These are phyloP conservation scores for Simmondsia chinensis DNA, from an alignment of 148 eudicot genomes.

Conservation along the genomic window DNA sequence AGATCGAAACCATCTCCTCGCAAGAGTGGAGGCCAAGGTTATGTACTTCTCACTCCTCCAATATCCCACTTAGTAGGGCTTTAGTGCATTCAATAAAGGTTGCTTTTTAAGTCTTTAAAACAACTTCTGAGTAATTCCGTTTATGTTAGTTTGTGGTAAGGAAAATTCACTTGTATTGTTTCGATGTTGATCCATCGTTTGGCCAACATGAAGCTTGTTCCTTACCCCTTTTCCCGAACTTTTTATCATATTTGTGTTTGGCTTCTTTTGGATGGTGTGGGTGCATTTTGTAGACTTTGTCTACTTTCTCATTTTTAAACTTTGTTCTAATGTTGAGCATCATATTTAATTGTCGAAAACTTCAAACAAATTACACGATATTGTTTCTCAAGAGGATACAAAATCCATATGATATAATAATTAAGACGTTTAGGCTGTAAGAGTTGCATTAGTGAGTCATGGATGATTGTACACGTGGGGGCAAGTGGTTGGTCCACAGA, in stretches of 20 bases:
- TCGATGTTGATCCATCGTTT: neutral
- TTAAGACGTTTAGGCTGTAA: slow-evolving; percentile 7
- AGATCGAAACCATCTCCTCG: too few relatives aligned
- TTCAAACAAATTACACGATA: too few relatives aligned
- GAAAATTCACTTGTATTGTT: neutral
- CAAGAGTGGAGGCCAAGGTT: too few relatives aligned
- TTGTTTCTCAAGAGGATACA: too few relatives aligned
- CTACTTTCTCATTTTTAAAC: slow-evolving; percentile 5
- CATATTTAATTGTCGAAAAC: too few relatives aligned
- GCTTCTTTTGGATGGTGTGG: neutral
- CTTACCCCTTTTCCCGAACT: neutral
- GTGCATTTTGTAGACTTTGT: neutral
- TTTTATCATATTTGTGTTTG: neutral
- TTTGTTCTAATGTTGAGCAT: too few relatives aligned
- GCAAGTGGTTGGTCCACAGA: slow-evolving; percentile 27
- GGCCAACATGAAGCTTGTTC: neutral
- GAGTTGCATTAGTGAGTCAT: neutral
- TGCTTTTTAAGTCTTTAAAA: too few relatives aligned
- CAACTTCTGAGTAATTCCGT: too few relatives aligned
- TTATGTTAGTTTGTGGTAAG: neutral
- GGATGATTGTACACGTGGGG: slow-evolving; percentile 57
- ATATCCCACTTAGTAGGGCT: too few relatives aligned
- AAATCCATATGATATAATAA: neutral
- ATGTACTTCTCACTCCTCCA: too few relatives aligned
- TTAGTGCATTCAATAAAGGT: too few relatives aligned